Evolutionary conservation across 1,284 basidiomycete species (phyloP), one percentile per base, ranked within the genome.

Genomic region (Volvariella surrecta): DNA sequence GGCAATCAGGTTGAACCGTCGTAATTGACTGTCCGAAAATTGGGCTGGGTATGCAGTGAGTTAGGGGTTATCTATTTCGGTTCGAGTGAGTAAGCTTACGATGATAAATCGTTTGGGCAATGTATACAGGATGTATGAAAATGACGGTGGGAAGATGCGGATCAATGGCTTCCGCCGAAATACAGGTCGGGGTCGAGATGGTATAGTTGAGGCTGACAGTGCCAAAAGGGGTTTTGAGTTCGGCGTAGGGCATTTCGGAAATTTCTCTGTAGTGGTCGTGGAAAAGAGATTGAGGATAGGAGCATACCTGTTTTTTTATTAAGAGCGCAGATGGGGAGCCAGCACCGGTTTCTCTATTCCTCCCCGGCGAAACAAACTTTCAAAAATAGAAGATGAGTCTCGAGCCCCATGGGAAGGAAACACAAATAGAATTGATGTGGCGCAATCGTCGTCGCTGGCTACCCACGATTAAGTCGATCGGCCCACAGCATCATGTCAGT

Each of bases 81-180:
- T 34, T 10, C 15, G 13, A 18, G 30, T 24, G 21, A 18, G 4
- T 17, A 13, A 3, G 51, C 62, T 30, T 44, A 66, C 64, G 49
- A 50, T 68, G 57, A 45, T 63, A 68, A 22, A 59, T 46, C 21
- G 61, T 58, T 19, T 58, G 54, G 9, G 54, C 50, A 20, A 58
- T 42, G 50, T 61, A 66, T 28, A 58, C 56, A 8, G 60, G 57
- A 46, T 67, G 65, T 17, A 67, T 48, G 48, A 66, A 63, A 15
- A 68, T 40, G 22, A 68, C 54, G 7, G 55, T 61, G 10, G 65
- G 66, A n/a, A 66, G 32, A 16, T 51, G 50, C 19, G 57, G 50
- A 32, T 56, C 55, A 35, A 68, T 60, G 6, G 49, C 40, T 20
- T 55, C 49, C 16, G 59, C 60, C 8, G 50, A 54, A 6, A 54